A percentile compares a stretch with the other conserved stretches of the same genome.
Evolutionary conservation across 73 alveolate species (phyloP).

Genomic region (Breviolum minutum): DNA sequence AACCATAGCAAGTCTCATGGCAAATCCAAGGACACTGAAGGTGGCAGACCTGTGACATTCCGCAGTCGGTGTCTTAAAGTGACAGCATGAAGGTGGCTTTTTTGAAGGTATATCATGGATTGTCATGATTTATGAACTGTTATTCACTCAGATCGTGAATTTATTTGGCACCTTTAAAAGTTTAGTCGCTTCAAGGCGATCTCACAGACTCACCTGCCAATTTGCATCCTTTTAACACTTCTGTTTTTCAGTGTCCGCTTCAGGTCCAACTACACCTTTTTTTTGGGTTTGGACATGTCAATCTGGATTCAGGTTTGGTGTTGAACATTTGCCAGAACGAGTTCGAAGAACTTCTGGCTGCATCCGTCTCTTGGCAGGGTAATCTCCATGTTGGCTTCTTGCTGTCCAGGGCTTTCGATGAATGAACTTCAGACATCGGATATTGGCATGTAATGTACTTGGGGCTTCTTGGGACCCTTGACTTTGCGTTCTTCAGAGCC

Average conservation of each 20-base stretch:
- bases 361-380: conserved; percentile 6
- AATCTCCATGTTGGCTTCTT: too few species aligned
- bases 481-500: background rate
- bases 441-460: background rate
- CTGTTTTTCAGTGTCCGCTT: too few species aligned
- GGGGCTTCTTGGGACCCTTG: background rate
- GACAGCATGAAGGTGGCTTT: conserved; percentile 32
- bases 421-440: background rate
- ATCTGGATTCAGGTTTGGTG: conserved; percentile 28
- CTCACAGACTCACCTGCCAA: too few species aligned
- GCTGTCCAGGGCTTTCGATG: background rate
- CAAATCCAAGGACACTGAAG: conserved; percentile 12
- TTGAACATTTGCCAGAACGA: conserved; percentile 78
- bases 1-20: too few species aligned
- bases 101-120: background rate
- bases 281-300: background rate
- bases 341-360: conserved; percentile 76
- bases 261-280: too few species aligned
- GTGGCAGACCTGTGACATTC: conserved; percentile 89
- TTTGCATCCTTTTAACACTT: too few species aligned
- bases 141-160: too few species aligned
- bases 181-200: too few species aligned
- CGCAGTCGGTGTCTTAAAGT: conserved; percentile 37
- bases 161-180: too few species aligned
- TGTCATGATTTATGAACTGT: background rate